Conservation (phyloP, 2,329 filamentous ascomycete species). For the Endoconidiophora laricicola region DNA sequence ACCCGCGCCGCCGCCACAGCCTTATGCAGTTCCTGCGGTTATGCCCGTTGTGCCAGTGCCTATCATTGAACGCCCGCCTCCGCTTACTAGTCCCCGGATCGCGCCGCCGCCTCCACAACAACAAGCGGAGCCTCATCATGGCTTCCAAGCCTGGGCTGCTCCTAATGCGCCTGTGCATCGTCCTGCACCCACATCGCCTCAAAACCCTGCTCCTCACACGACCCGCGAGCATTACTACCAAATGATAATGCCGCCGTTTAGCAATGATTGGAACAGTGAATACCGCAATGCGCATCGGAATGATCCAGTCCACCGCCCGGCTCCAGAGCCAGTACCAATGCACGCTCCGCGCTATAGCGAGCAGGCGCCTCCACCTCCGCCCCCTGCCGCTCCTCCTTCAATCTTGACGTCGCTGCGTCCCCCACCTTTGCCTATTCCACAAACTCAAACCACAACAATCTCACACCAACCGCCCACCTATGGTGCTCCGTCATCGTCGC, state of each 20-base stretch:
- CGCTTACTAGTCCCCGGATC: slow-evolving; percentile 13
- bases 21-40: neutral
- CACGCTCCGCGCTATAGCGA: slow-evolving; percentile 8
- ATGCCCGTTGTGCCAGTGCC: neutral
- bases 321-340: slow-evolving; percentile 1
- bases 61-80: slow-evolving; percentile 15
- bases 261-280: slow-evolving; percentile 7
- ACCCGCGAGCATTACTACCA: slow-evolving; percentile 7
- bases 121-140: slow-evolving; percentile 1
- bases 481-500: slow-evolving; percentile 17
- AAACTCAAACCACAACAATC: slow-evolving; percentile 5
- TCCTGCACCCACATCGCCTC: slow-evolving; percentile 7
- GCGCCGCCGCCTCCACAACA: slow-evolving; percentile 2
- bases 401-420: slow-evolving; percentile 13
- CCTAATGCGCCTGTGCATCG: slow-evolving; percentile 5
- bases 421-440: slow-evolving; percentile 9
- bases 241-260: slow-evolving; percentile 2
- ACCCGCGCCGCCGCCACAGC: slow-evolving; percentile 6
- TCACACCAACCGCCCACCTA: slow-evolving; percentile 15
- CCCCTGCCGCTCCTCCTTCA: slow-evolving; percentile 13
- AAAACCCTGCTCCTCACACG: neutral
- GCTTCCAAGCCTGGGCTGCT: slow-evolving; percentile 7
- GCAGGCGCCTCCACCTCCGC: slow-evolving; percentile 1
- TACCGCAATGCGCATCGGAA: slow-evolving; percentile 6
- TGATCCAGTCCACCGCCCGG: neutral